Evolutionary conservation across 257 asterid species (phyloP), one percentile per base, ranked within the genome.

Genomic region (Capsicum chinense): DNA sequence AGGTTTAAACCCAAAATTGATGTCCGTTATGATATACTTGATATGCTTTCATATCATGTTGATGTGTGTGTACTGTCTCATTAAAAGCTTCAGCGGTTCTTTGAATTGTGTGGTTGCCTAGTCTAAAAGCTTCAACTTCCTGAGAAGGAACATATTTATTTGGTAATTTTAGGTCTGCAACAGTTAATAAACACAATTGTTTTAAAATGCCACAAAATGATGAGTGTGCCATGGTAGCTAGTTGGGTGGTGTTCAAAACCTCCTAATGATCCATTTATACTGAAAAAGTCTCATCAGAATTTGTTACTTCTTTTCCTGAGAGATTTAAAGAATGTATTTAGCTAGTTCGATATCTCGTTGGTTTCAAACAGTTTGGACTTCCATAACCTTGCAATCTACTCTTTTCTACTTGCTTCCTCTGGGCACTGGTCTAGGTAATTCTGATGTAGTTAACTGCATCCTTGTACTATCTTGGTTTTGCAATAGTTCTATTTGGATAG

Each of bases 401-500:
- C 33, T 48, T 48, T 48, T 48, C 54, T 48, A 6, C 54, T 48
- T 48, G 54, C 54, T 48, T 48, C 54, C 54, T 10, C 9, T 48
- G 54, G 54, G 54, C 9, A 48, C 54, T 10, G 54, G 54, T 48
- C 54, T 48, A 7, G 54, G 54, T 48, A 48, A 48, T 48, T 7
- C 11, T 48, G 54, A 48, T 48, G 54, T 7, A 5, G 54, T 48
- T 48, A 48, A 48, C 10, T 48, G 54, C 54, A 48, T 48, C 54
- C 54, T 7, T 48, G 1, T 48, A 48, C 54, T n/a, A n/a, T 60
- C 67, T 60, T n/a, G 67, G 67, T 60, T n/a, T 60, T 60, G 68
- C 39, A 62, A 62, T 62, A 62, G 68, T 62, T 62, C 68, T 62
- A 62, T 62, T 62, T 62, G 39, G 69, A 62, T 21, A 62, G 69